Percentiles rank a stretch among this genome's conserved stretches.
Evolutionary conservation across 805 yeast genomes (phyloP).

Genomic region (Wilhelminamyces savonicus): DNA sequence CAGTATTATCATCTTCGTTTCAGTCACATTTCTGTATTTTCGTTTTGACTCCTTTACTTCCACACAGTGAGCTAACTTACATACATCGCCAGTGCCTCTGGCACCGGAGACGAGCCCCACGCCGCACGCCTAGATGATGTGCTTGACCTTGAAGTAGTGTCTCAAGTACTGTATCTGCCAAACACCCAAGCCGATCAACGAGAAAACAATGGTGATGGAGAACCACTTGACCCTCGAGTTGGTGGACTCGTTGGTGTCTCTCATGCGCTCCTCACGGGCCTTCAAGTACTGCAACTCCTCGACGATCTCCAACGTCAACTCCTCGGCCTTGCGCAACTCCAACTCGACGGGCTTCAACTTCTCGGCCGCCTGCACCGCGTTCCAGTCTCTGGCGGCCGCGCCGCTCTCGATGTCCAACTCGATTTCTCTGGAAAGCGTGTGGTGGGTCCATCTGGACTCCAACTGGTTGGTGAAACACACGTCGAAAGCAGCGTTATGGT

Average conservation of each 20-base stretch:
- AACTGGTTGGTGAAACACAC: constrained; percentile 76
- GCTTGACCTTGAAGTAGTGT: constrained; percentile 84
- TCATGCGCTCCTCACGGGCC: constrained; percentile 81
- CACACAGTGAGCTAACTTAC: no score
- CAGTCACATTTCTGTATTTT: no score
- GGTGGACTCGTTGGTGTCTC: constrained; percentile 96
- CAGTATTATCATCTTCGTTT: no score
- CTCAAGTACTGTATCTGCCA: constrained; percentile 94
- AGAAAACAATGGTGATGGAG: constrained; percentile 60
- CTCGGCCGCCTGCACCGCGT: constrained; percentile 86
- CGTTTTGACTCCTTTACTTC: no score
- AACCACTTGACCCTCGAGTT: constrained; percentile 89
- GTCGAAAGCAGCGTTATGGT: constrained; percentile 78
- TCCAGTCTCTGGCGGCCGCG: constrained; percentile 97
- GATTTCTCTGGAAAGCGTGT: constrained; percentile 54
- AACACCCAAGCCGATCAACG: constrained; percentile 72
- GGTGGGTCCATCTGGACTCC: constrained; percentile 20
- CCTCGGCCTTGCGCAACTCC: constrained; percentile 82
- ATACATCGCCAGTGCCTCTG: no score
- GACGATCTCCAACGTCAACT: constrained; percentile 74
- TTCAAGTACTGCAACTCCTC: constrained; percentile 79
- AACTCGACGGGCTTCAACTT: constrained; percentile 90
- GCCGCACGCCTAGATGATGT: constrained; percentile 64
- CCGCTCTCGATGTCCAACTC: constrained; percentile 94
- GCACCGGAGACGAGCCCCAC: no score